Conservation (phyloP, 805 yeast genomes). For the Hemisphaericaspora nanyangensis region DNA sequence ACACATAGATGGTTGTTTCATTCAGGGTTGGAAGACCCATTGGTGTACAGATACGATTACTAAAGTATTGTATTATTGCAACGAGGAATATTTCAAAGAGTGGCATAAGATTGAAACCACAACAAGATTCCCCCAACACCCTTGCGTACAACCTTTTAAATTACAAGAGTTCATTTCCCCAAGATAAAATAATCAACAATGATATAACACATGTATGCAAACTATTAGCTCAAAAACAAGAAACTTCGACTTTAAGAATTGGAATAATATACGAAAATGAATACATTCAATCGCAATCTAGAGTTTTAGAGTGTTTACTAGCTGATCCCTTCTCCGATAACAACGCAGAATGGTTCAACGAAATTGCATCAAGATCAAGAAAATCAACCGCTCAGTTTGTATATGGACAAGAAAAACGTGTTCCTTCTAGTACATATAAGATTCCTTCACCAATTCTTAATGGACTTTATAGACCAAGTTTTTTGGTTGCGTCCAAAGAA, state of each 20-base stretch:
- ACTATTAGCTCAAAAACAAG: background rate
- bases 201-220: conserved; percentile 6
- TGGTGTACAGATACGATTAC: background rate
- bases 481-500: conserved; percentile 1
- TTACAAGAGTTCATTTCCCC: conserved; percentile 7
- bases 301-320: conserved; percentile 30
- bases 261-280: conserved; percentile 33
- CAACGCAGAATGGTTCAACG: conserved; percentile 29
- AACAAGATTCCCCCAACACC: background rate
- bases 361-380: conserved; percentile 17
- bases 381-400: conserved; percentile 17
- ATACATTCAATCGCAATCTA: conserved; percentile 17
- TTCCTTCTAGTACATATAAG: background rate
- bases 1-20: background rate
- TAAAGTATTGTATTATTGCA: background rate
- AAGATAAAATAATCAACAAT: conserved; percentile 5
- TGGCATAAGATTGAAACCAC: background rate
- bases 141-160: conserved; percentile 5
- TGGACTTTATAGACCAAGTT: conserved; percentile 4
- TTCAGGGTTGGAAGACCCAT: background rate
- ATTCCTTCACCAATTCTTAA: conserved; percentile 9
- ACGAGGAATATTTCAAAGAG: background rate
- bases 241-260: conserved; percentile 17
- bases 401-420: conserved; percentile 7
- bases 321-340: conserved; percentile 38